phyloP scores from a whole-genome alignment of 139 green algal species.

The Chlamydomonas sp. region DNA sequence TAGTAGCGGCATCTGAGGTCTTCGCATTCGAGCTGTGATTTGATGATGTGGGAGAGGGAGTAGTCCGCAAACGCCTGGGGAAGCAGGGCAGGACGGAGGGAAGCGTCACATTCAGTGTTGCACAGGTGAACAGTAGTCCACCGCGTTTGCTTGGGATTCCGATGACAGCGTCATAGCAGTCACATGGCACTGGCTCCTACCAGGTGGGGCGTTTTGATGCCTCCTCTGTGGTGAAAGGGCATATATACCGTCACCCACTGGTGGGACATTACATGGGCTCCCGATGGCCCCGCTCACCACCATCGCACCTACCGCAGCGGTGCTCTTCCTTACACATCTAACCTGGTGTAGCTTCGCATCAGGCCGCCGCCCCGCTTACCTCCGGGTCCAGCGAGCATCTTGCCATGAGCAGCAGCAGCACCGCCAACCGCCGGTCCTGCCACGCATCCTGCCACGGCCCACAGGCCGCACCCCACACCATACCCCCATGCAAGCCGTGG shows the following conservation, averaged over 20 bases:
- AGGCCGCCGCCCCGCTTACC: neutral
- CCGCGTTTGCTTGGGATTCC: no score
- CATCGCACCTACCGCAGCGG: no score
- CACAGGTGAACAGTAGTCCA: no score
- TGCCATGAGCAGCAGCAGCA: constrained; percentile 57
- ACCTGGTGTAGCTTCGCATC: neutral
- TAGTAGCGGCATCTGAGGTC: constrained; percentile 51
- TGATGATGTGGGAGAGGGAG: constrained; percentile 51
- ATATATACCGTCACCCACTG: no score
- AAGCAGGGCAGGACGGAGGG: neutral
- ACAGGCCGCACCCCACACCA: neutral
- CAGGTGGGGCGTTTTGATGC: no score
- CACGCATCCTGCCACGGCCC: constrained; percentile 33
- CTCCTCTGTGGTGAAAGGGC: no score
- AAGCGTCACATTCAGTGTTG: no score
- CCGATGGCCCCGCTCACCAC: no score
- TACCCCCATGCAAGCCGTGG: neutral
- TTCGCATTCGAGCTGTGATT: constrained; percentile 40
- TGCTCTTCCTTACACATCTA: no score
- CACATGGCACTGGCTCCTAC: no score
- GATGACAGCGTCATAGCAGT: no score
- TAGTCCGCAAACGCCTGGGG: constrained; percentile 32
- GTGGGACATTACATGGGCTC: no score
- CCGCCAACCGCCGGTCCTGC: constrained; percentile 51
- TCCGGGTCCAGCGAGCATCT: constrained; percentile 55